Evolutionary conservation across 768 basidiomycete genomes (phyloP).

Genomic region (Amanita molliuscula): DNA sequence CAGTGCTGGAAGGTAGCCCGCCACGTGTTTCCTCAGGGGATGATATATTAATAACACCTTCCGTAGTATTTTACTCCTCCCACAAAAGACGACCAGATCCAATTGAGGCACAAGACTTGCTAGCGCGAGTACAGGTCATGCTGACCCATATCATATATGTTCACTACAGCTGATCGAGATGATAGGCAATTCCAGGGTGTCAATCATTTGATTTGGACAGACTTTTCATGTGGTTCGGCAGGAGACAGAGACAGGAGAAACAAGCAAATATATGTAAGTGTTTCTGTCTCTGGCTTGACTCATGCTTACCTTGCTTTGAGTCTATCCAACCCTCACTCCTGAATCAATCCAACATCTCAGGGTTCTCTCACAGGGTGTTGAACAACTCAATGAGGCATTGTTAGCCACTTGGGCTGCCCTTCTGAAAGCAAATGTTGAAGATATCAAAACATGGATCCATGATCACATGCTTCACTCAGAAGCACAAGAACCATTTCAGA

Average conservation of each 20-base stretch:
- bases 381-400: constrained; percentile 15
- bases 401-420: constrained; percentile 23
- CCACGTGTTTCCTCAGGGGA: not conserved
- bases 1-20: not conserved
- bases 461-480: constrained; percentile 2
- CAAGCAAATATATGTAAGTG: not conserved
- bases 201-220: constrained; percentile 6
- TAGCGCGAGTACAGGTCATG: not conserved
- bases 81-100: not conserved
- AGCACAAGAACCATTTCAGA: constrained; percentile 1
- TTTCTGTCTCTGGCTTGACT: not conserved
- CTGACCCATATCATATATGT: not conserved
- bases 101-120: not conserved
- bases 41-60: not conserved
- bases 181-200: constrained; percentile 12
- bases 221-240: constrained; percentile 12
- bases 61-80: not conserved
- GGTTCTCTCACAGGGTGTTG: constrained; percentile 13
- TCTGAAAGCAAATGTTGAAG: constrained; percentile 12
- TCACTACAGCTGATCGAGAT: not conserved
- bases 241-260: constrained; percentile 3
- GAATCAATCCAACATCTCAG: constrained; percentile 14
- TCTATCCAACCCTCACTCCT: constrained; percentile 14
- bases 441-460: constrained; percentile 15
- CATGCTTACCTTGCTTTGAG: not conserved